phyloP scores from a whole-genome alignment of 768 basidiomycete species.

The Collybia mongolica region DNA sequence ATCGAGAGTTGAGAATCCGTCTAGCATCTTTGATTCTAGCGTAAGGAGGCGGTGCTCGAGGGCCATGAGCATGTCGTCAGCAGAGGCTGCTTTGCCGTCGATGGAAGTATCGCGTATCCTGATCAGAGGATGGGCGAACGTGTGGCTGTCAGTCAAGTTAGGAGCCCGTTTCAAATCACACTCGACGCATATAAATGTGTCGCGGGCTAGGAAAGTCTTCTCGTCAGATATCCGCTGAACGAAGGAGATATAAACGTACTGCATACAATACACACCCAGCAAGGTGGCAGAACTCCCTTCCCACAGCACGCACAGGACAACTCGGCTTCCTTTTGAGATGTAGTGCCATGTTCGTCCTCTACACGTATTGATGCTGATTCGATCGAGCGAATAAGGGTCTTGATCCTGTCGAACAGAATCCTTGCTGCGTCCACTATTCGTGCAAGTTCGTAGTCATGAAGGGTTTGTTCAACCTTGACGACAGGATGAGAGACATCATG shows the following conservation, averaged over 20 bases:
- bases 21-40: constrained; percentile 26
- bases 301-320: constrained; percentile 14
- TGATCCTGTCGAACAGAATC: constrained; percentile 20
- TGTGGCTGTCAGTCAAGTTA: constrained; percentile 9
- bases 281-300: constrained; percentile 14
- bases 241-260: constrained; percentile 1
- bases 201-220: constrained; percentile 19
- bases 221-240: neutral
- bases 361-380: constrained; percentile 14
- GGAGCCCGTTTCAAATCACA: constrained; percentile 21
- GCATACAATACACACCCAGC: constrained; percentile 20
- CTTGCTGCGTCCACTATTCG: constrained; percentile 24
- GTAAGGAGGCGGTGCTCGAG: constrained; percentile 27
- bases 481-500: constrained; percentile 30
- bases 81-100: constrained; percentile 15
- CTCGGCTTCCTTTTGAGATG: neutral
- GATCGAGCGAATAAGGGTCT: constrained; percentile 21
- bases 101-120: constrained; percentile 22
- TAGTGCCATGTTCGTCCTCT: neutral
- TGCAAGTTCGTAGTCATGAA: constrained; percentile 30
- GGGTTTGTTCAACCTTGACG: constrained; percentile 27
- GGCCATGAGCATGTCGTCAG: constrained; percentile 23
- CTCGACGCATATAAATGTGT: constrained; percentile 29
- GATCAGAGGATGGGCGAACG: constrained; percentile 24
- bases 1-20: constrained; percentile 23